phyloP scores from a whole-genome alignment of 257 asterid species.

The Nicotiana otophora region DNA sequence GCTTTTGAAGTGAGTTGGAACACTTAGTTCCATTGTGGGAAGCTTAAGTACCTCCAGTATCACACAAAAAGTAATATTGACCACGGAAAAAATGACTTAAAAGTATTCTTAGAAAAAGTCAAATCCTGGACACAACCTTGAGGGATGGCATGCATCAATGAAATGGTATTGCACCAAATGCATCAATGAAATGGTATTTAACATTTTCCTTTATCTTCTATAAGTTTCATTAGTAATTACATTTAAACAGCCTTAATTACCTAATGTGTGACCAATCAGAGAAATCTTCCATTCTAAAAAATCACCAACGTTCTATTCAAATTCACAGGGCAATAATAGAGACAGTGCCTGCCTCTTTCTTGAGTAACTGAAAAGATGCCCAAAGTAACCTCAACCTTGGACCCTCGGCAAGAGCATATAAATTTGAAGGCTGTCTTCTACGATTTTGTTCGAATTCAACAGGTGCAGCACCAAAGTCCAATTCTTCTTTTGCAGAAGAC shows the following conservation, averaged over 20 bases:
- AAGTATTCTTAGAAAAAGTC: not conserved
- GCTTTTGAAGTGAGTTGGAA: too few species aligned
- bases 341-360: slow-evolving; percentile 74
- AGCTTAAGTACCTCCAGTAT: not conserved
- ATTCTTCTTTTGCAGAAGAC: slow-evolving; percentile 32
- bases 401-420: slow-evolving; percentile 71
- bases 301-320: not conserved
- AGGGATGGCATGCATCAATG: not conserved
- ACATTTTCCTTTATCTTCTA: not conserved
- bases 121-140: not conserved
- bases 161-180: not conserved
- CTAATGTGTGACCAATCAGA: not conserved
- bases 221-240: not conserved
- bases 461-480: slow-evolving; percentile 27
- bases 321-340: slow-evolving; percentile 23
- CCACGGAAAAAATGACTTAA: not conserved
- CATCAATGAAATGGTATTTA: not conserved
- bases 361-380: slow-evolving; percentile 74
- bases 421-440: slow-evolving; percentile 50
- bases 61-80: not conserved
- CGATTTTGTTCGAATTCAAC: slow-evolving; percentile 37
- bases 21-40: too few species aligned
- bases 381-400: slow-evolving; percentile 78
- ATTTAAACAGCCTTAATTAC: not conserved
- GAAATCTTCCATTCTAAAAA: not conserved